These are phyloP conservation scores for Reticulascus tulasneorum DNA, from an alignment of 2,329 filamentous ascomycete genomes.

Conservation along the genomic window DNA sequence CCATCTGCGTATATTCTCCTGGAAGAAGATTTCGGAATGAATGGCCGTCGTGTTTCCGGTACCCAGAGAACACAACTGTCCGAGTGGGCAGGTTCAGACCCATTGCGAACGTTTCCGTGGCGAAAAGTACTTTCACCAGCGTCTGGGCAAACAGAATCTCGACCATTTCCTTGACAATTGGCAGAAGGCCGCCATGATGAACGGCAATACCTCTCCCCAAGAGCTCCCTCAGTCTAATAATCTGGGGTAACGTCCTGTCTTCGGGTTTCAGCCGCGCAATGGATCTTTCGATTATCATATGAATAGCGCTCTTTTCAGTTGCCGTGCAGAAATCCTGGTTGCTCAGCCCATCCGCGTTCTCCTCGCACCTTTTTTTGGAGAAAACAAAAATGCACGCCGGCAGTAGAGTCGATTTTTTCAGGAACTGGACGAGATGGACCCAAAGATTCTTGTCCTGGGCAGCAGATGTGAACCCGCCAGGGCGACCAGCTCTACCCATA, in stretches of 20 bases:
- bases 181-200: constrained; percentile 88
- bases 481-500: constrained; percentile 82
- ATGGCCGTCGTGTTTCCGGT: constrained; percentile 92
- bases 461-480: constrained; percentile 80
- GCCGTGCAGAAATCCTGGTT: constrained; percentile 95
- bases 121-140: constrained; percentile 93
- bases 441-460: constrained; percentile 95
- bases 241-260: constrained; percentile 86
- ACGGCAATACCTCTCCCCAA: constrained; percentile 88
- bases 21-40: constrained; percentile 86
- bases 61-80: constrained; percentile 96
- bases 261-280: constrained; percentile 87
- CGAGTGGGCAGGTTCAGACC: constrained; percentile 91
- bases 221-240: constrained; percentile 80
- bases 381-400: constrained; percentile 98
- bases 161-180: constrained; percentile 96
- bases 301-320: constrained; percentile 90
- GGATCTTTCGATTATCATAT: constrained; percentile 96
- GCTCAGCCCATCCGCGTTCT: constrained; percentile 91
- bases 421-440: constrained; percentile 90
- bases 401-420: constrained; percentile 81
- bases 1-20: constrained; percentile 98
- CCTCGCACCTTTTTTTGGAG: constrained; percentile 95
- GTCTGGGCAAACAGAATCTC: constrained; percentile 95
- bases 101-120: constrained; percentile 98